Conservation (phyloP, 371 early-diverging fungal species). For the Mycotypha africana region DNA sequence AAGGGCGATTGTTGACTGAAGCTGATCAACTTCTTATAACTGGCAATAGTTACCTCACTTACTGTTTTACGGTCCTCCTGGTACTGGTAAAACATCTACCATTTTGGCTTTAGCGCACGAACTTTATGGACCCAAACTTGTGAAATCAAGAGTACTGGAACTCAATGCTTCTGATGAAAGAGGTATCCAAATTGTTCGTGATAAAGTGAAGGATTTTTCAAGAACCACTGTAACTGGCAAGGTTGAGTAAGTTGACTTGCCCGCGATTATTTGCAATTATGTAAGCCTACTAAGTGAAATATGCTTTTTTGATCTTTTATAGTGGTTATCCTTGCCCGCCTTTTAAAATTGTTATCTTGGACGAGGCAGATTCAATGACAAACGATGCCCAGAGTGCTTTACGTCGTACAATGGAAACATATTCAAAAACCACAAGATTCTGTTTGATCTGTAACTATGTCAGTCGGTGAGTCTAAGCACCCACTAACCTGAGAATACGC, state of each 20-base stretch:
- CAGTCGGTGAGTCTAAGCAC: conserved; percentile 49
- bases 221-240: conserved; percentile 54
- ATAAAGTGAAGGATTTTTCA: conserved; percentile 97
- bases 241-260: conserved; percentile 1
- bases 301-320: neutral
- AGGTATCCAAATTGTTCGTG: conserved; percentile 95
- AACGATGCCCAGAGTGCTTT: conserved; percentile 98
- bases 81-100: conserved; percentile 99
- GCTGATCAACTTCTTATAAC: neutral
- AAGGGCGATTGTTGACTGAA: too few relatives aligned
- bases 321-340: conserved; percentile 64
- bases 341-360: conserved; percentile 97
- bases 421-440: conserved; percentile 94
- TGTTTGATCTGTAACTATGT: conserved; percentile 99
- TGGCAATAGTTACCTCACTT: conserved; percentile 88
- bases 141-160: conserved; percentile 86
- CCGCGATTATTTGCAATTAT: too few relatives aligned
- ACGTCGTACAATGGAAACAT: conserved; percentile 98
- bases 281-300: too few relatives aligned
- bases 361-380: conserved; percentile 99
- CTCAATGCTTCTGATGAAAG: conserved; percentile 99
- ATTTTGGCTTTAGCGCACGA: conserved; percentile 93
- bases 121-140: conserved; percentile 78
- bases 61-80: conserved; percentile 99
- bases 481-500: conserved; percentile 15